phyloP scores from a whole-genome alignment of 306 rosid species.

The Lathyrus aphaca region DNA sequence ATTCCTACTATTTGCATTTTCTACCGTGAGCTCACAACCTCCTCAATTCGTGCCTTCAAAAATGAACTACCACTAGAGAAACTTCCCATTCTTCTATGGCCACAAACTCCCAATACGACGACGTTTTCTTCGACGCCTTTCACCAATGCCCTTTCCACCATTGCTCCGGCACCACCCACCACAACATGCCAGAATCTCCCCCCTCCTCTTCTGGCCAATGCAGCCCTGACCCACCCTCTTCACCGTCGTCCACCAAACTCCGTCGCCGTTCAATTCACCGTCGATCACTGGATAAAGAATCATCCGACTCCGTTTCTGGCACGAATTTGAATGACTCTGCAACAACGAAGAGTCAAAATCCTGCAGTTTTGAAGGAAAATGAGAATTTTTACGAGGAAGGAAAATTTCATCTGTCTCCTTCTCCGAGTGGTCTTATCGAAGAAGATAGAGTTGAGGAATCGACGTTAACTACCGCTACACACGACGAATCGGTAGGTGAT shows the following conservation, averaged over 20 bases:
- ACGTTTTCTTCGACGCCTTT: constrained; percentile 57
- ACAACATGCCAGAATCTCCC: constrained; percentile 45
- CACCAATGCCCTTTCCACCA: constrained; percentile 48
- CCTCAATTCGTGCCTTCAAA: neutral
- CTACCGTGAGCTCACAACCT: neutral
- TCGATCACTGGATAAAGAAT: constrained; percentile 31
- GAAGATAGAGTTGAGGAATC: constrained; percentile 54
- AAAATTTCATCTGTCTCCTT: constrained; percentile 10
- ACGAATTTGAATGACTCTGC: constrained; percentile 12
- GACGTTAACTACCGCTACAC: constrained; percentile 52
- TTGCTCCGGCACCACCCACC: constrained; percentile 29
- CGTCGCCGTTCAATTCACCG: constrained; percentile 54
- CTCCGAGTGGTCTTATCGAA: constrained; percentile 38
- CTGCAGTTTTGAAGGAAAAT: constrained; percentile 41
- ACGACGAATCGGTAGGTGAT: constrained; percentile 34
- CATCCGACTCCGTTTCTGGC: constrained; percentile 26
- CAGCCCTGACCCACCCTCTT: constrained; percentile 24
- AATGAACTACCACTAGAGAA: neutral
- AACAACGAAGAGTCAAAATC: constrained; percentile 16
- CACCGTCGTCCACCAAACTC: constrained; percentile 30
- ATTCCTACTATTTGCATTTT: too few relatives aligned
- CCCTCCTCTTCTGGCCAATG: constrained; percentile 36
- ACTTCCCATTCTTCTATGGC: constrained; percentile 28
- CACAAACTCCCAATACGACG: constrained; percentile 48
- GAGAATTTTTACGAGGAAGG: constrained; percentile 35